These are phyloP conservation scores for Hyphodiscus sp. DNA, from an alignment of 2,329 filamentous ascomycete genomes.

Conservation along the genomic window DNA sequence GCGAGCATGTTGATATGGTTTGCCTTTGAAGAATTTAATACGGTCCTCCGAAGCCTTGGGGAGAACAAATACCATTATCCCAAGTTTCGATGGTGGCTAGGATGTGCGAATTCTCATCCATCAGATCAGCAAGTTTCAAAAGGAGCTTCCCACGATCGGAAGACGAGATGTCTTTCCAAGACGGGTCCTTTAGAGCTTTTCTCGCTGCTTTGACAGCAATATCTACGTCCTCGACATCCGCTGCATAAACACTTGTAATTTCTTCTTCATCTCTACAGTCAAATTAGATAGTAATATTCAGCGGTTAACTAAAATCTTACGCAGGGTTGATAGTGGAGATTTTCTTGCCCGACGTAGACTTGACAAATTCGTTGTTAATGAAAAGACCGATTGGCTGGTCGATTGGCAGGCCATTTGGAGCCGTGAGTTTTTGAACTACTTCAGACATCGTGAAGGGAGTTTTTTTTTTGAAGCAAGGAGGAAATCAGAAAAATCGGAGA, in stretches of 20 bases:
- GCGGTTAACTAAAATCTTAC: constrained; percentile 37
- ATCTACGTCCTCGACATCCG: constrained; percentile 63
- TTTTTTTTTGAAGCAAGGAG: too few species aligned
- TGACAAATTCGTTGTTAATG: constrained; percentile 72
- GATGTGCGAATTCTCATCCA: constrained; percentile 55
- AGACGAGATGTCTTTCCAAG: constrained; percentile 62
- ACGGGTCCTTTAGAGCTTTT: constrained; percentile 46
- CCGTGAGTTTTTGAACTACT: constrained; percentile 41
- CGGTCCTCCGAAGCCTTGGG: too few species aligned
- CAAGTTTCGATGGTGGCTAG: constrained; percentile 55
- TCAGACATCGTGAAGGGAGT: not conserved
- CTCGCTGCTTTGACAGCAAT: constrained; percentile 60
- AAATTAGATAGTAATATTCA: not conserved
- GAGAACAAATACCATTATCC: constrained; percentile 53
- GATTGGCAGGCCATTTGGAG: constrained; percentile 66
- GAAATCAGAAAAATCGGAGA: too few species aligned
- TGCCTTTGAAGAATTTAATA: not conserved
- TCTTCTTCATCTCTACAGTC: too few species aligned
- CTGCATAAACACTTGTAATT: too few species aligned
- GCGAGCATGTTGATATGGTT: not conserved
- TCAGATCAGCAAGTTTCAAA: constrained; percentile 60
- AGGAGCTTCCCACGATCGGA: constrained; percentile 61
- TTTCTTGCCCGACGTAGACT: constrained; percentile 53
- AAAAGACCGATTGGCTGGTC: constrained; percentile 65
- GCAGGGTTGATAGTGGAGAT: constrained; percentile 58